Evolutionary conservation across 1,284 basidiomycete genomes (phyloP), one percentile per base, ranked within the genome.

Genomic region (Fomitopsis palustris): DNA sequence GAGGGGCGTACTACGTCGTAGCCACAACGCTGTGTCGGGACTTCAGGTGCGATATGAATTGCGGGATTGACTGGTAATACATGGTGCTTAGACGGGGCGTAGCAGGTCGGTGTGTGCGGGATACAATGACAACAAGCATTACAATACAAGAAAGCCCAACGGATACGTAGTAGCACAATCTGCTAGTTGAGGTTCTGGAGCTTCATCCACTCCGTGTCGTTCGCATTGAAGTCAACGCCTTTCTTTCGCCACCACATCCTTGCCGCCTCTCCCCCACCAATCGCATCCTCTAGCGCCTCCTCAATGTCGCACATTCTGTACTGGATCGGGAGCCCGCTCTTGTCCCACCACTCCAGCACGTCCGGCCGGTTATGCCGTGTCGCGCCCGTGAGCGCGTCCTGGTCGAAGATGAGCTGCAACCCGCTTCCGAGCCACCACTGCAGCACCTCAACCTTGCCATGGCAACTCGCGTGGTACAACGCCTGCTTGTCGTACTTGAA

Each of bases 241-340:
- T 90, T 90, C 62, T 74, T 73, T 68, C 79, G 82, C 90, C 90
- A 93, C 90, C 90, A 93, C 55, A 76, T 77, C 65, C 88, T 80
- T 14, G 86, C 88, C 54, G 78, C 80, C 62, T 85, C 82, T 6
- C 88, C 89, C 10, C 86, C 88, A 3, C 87, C 87, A 54, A 91
- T 88, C 1, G 88, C 87, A 66, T 93, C 91, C 71, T 93, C 91
- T 64, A 93, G 72, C 3, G 91, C 92, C 75, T 92, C 92, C 69
- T 94, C 92, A 57, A 88, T 85, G 75, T 93, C 91, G 68, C 90
- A 92, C 81, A 91, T 86, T 54, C 91, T 82, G 71, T 92, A 93
- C 67, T 89, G 86, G 59, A 93, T 84, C 4, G 87, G 81, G 53
- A 93, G 75, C 8, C 86, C 86, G 56, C 84, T 88, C 64, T 82